phyloP scores from a whole-genome alignment of 164 flowering plant species.

The Hamamelis virginiana region DNA sequence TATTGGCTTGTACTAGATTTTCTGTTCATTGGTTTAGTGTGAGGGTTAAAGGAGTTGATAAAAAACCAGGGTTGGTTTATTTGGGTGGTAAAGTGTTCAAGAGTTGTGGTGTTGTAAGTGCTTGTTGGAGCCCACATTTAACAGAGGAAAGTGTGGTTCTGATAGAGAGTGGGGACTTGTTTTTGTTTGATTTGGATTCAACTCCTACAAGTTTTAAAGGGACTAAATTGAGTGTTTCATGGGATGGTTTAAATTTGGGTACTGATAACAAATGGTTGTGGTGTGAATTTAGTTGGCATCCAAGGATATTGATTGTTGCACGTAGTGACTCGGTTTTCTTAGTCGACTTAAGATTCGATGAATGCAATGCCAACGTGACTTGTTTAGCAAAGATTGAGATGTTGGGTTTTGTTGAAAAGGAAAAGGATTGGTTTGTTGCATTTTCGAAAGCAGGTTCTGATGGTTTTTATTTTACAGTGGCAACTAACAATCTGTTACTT shows the following conservation, averaged over 20 bases:
- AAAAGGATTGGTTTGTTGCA: conserved; percentile 48
- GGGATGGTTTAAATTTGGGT: conserved; percentile 31
- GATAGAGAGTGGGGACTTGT: conserved; percentile 61
- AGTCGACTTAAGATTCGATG: conserved; percentile 54
- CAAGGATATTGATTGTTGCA: conserved; percentile 58
- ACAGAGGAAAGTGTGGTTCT: conserved; percentile 57
- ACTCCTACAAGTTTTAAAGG: conserved; percentile 22
- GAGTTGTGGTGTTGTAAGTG: conserved; percentile 37
- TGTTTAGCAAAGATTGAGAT: conserved; percentile 47
- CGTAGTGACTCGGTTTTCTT: conserved; percentile 48
- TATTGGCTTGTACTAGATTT: conserved; percentile 52
- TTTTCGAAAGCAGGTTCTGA: conserved; percentile 51
- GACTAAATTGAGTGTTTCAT: conserved; percentile 32
- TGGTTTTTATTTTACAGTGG: conserved; percentile 50
- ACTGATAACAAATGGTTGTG: conserved; percentile 48
- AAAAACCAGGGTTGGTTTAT: conserved; percentile 32
- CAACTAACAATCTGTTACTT: conserved; percentile 42
- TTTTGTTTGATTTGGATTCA: conserved; percentile 58
- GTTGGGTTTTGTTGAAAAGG: conserved; percentile 19
- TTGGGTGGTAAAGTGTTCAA: conserved; percentile 43
- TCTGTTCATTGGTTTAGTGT: conserved; percentile 68
- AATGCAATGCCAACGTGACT: conserved; percentile 28
- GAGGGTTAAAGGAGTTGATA: conserved; percentile 8
- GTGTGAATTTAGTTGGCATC: conserved; percentile 84
- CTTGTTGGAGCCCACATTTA: conserved; percentile 80